Base-by-base conservation (phyloP, 805 yeast species). In the Hanseniaspora jakobsenii region DNA sequence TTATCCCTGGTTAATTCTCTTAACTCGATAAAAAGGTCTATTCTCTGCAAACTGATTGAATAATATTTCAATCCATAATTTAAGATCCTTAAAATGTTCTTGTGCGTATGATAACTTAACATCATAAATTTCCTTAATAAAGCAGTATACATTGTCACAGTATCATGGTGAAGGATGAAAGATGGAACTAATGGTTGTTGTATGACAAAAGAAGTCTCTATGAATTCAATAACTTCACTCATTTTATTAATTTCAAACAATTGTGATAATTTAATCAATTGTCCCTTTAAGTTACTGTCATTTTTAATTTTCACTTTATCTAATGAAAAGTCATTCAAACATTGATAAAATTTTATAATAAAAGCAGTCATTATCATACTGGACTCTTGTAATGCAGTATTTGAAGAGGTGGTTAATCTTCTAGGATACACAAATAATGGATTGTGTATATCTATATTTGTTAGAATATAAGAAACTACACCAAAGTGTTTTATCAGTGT, bases 11-110 rank as follows among this genome's bases (percentile, higher is more conserved):
- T n/a, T n/a, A 81, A 63, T 22, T 71, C 66, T 53, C 75, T 71
- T 1, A 82, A 56, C 2, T 71, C 55, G 13, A 68, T 57, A 70
- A 89, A 71, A 55, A 91, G 75, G 56, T 87, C 95, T 27, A 91
- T 56, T 40, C 95, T 42, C 24, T 42, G 46, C 65, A 53, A 69
- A 78, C 27, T 82, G 58, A 27, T 72, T 61, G 0, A 77, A 65
- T 32, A 77, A 75, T 40, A 67, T 70, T 47, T 81, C 78, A 32
- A 85, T 75, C 1, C 84, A 60, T 24, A 66, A 55, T 82, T 84
- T 54, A 86, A 76, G 55, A 73, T 89, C 1, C 79, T 66, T 7
- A 91, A 56, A 9, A 80, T 77, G 38, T 71, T 68, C 51, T 76
- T 77, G 36, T 89, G 62, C 38, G 77, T 78, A 10, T 63, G 67